phyloP scores from a whole-genome alignment of 805 yeast species.

The Debaryomyces castellii region DNA sequence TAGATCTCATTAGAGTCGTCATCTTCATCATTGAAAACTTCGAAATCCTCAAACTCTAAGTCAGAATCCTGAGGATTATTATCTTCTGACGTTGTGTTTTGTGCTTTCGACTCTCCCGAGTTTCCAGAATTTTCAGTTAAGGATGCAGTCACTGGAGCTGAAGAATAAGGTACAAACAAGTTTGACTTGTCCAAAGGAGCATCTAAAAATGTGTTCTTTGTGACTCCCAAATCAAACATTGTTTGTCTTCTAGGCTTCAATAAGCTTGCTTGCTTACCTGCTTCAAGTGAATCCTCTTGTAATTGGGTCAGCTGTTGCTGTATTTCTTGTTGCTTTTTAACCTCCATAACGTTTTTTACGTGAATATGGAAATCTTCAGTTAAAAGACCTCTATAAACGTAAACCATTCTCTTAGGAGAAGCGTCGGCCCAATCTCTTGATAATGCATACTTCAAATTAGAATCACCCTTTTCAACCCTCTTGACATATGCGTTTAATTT shows the following conservation, averaged over 20 bases:
- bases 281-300: constrained; percentile 32
- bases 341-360: constrained; percentile 63
- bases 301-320: constrained; percentile 6
- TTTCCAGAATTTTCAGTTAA: constrained; percentile 34
- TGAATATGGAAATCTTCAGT: constrained; percentile 74
- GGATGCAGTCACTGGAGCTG: constrained; percentile 79
- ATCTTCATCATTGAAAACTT: constrained; percentile 45
- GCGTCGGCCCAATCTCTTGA: constrained; percentile 92
- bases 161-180: constrained; percentile 63
- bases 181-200: constrained; percentile 40
- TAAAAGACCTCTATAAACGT: constrained; percentile 76
- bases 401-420: constrained; percentile 85
- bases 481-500: constrained; percentile 83
- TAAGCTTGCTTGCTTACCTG: constrained; percentile 31
- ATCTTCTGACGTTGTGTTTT: constrained; percentile 1
- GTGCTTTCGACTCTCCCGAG: constrained; percentile 5
- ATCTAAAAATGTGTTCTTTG: constrained; percentile 44
- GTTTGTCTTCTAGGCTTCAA: constrained; percentile 50
- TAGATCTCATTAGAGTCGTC: constrained; percentile 35
- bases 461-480: constrained; percentile 81
- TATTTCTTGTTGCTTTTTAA: constrained; percentile 34
- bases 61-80: constrained; percentile 31
- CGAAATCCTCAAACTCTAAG: constrained; percentile 49
- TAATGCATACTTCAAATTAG: constrained; percentile 66
- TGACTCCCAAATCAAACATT: constrained; percentile 50